Evolutionary conservation across 164 flowering plant genomes (phyloP), one percentile per base, ranked within the genome.

Genomic region (Umbilicus rupestris): DNA sequence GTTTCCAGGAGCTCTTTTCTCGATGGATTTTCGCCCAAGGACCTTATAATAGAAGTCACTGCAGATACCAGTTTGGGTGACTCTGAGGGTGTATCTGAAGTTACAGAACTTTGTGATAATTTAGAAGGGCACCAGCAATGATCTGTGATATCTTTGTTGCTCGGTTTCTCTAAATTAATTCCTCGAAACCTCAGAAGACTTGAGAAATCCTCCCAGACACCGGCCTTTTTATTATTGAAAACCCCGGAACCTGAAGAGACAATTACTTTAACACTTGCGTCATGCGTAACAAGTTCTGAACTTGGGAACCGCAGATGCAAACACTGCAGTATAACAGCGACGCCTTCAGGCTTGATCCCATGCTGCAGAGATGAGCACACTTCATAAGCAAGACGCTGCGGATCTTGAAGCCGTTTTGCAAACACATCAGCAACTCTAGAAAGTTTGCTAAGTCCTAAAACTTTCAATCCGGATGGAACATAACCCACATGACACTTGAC

Each of bases 371-470:
- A 92, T 2, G 77, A 67, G 72, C 97, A 92, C 1, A 92, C 73
- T 71, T 92, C 96, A 66, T 87, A 73, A 5, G 96, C 97, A 26
- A 95, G 73, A 44, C 94, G 86, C 46, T 82, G 84, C 22, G 97
- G 99, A 24, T 86, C 86, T 77, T 95, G 99, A 24, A 95, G 91
- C 64, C 97, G 83, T 76, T 83, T 95, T 12, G 92, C 96, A 77
- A 87, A 95, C 1, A 90, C 82, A 75, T 92, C 91, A 49, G 99
- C 65, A 62, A 62, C 65, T 35, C 65, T 78, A 63, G 97, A 87
- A 52, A 95, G 84, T 76, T 95, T 95, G 79, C 99, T 92, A 63
- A 92, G 76, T 58, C 97, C 99, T 1, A 95, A 82, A 55, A 95
- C 97, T 28, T 83, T 78, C 42, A 84, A 82, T 49, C 88, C 85